phyloP scores from a whole-genome alignment of 495 filamentous ascomycete species.

The Annulohypoxylon maeteangense region DNA sequence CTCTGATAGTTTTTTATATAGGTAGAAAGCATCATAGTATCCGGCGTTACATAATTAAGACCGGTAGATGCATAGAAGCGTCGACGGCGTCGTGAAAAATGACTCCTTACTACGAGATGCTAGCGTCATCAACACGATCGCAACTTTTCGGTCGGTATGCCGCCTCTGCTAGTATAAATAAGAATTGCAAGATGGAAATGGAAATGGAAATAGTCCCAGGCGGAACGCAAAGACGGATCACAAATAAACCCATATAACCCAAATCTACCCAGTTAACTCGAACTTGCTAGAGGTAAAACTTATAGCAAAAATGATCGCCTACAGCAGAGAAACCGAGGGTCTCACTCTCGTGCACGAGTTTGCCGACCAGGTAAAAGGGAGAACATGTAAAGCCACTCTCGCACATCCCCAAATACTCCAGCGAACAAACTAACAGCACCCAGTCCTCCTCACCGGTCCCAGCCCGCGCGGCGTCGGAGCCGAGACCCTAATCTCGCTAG shows the following conservation, averaged over 20 bases:
- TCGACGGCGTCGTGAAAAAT: not conserved
- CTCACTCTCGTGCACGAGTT: conserved; percentile 51
- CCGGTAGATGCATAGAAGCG: conserved; percentile 12
- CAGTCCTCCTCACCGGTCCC: conserved; percentile 63
- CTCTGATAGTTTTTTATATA: not conserved
- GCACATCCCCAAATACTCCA: not conserved
- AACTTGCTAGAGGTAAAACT: conserved; percentile 1
- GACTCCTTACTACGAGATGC: not conserved
- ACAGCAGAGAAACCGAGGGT: conserved; percentile 47
- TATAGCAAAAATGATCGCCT: conserved; percentile 34
- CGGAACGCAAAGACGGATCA: not conserved
- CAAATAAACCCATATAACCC: not conserved
- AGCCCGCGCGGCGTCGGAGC: conserved; percentile 59
- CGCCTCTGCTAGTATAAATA: conserved; percentile 9
- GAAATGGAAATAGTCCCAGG: not conserved
- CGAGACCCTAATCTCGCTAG: conserved; percentile 57
- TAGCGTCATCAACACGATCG: conserved; percentile 10
- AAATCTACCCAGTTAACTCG: not conserved
- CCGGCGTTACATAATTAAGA: conserved; percentile 31
- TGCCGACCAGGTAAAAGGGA: conserved; percentile 51
- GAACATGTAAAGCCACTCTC: conserved; percentile 47
- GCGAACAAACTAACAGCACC: conserved; percentile 16
- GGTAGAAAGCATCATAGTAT: not conserved
- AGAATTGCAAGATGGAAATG: conserved; percentile 6
- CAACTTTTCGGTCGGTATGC: not conserved